phyloP scores from a whole-genome alignment of 805 yeast genomes.

The Candida nitratophila region DNA sequence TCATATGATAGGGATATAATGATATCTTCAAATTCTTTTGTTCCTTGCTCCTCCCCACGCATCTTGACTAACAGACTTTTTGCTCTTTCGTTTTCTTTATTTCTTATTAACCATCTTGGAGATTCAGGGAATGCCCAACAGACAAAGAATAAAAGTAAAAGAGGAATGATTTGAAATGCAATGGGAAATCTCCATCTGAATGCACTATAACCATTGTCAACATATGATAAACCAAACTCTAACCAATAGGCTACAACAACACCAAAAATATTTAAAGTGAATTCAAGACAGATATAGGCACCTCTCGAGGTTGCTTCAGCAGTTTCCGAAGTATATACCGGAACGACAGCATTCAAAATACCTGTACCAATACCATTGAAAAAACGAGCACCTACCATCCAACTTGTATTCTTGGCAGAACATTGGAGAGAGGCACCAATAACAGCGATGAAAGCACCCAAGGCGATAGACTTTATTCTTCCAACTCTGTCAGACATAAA shows the following conservation, averaged over 20 bases:
- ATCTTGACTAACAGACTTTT: conserved; percentile 32
- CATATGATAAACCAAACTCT: conserved; percentile 29
- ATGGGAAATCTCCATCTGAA: conserved; percentile 28
- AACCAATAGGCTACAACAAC: conserved; percentile 30
- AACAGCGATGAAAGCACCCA: conserved; percentile 15
- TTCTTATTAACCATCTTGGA: conserved; percentile 35
- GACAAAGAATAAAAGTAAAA: conserved; percentile 9
- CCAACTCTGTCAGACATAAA: conserved; percentile 25
- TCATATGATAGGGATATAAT: conserved; percentile 19
- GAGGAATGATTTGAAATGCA: conserved; percentile 23
- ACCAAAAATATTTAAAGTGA: conserved; percentile 22
- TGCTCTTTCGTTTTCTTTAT: conserved; percentile 36
- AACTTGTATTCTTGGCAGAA: conserved; percentile 11
- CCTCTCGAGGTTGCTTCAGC: conserved; percentile 30
- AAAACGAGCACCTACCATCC: conserved; percentile 28
- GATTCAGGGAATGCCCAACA: conserved; percentile 32
- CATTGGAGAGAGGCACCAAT: conserved; percentile 24
- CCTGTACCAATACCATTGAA: conserved; percentile 30
- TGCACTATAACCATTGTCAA: conserved; percentile 15
- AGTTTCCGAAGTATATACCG: conserved; percentile 30
- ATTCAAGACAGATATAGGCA: conserved; percentile 26
- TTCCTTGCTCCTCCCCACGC: conserved; percentile 26
- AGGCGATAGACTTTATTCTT: conserved; percentile 17
- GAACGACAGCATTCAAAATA: conserved; percentile 29
- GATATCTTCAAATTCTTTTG: conserved; percentile 13